phyloP scores from a whole-genome alignment of 257 asterid genomes.

The Scutellaria minor region DNA sequence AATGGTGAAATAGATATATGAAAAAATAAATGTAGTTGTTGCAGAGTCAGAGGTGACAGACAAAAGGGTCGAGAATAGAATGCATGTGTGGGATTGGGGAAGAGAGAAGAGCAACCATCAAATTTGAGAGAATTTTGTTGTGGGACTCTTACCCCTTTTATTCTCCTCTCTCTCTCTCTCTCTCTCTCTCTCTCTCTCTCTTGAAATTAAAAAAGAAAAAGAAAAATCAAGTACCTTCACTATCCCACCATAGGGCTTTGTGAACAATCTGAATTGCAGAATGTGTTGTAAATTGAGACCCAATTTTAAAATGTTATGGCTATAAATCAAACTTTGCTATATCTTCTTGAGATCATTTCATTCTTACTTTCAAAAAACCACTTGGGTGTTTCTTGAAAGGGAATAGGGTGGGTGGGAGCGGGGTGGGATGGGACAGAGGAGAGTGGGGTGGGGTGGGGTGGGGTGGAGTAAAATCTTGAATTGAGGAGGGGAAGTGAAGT shows the following conservation, averaged over 20 bases:
- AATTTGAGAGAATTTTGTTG: conserved; percentile 20
- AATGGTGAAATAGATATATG: conserved; percentile 24
- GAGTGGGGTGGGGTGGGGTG: conserved; percentile 35
- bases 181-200: conserved; percentile 3
- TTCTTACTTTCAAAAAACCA: no score
- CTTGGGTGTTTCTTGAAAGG: conserved; percentile 14
- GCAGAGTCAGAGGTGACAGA: conserved; percentile 37
- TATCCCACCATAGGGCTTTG: no score
- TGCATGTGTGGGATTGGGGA: conserved; percentile 33
- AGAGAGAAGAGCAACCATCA: conserved; percentile 15
- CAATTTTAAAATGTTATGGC: no score
- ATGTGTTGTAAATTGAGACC: no score
- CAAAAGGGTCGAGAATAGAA: conserved; percentile 32
- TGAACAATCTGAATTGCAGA: no score
- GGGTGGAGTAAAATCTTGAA: conserved; percentile 35
- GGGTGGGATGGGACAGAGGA: conserved; percentile 29
- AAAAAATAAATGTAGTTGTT: conserved; percentile 30
- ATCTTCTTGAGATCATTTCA: no score
- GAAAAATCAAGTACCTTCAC: no score
- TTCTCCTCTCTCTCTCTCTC: neutral
- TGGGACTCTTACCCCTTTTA: conserved; percentile 19
- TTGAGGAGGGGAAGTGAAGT: conserved; percentile 20
- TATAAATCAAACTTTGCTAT: no score
- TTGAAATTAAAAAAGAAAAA: neutral
- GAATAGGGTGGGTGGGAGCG: conserved; percentile 31